These are phyloP conservation scores for Graphilbum fragrans DNA, from an alignment of 2,329 filamentous ascomycete genomes.

Conservation along the genomic window DNA sequence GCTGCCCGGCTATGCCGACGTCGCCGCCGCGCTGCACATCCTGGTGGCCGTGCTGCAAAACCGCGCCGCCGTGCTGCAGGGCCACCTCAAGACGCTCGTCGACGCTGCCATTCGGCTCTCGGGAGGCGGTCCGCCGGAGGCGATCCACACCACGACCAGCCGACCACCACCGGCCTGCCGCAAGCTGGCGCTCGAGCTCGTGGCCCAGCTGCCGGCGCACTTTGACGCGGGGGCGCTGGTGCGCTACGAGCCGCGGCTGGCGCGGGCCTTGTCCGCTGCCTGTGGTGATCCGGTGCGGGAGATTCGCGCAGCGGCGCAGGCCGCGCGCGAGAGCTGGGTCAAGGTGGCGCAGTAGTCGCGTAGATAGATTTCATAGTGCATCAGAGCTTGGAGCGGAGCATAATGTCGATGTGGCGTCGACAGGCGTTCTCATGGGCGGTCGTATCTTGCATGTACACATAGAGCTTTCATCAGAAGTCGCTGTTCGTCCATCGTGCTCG, in stretches of 20 bases:
- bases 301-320: slow-evolving; percentile 35
- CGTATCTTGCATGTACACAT: too few relatives aligned
- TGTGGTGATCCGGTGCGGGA: slow-evolving; percentile 42
- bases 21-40: slow-evolving; percentile 33
- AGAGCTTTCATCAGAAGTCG: too few relatives aligned
- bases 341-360: slow-evolving; percentile 12
- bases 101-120: slow-evolving; percentile 28
- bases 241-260: slow-evolving; percentile 28
- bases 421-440: too few relatives aligned
- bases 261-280: slow-evolving; percentile 33
- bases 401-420: too few relatives aligned
- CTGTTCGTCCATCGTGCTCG: too few relatives aligned
- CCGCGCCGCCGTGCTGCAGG: slow-evolving; percentile 30
- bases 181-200: slow-evolving; percentile 33
- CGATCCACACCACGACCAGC: background rate
- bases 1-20: slow-evolving; percentile 28
- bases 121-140: slow-evolving; percentile 6
- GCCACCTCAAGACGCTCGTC: slow-evolving; percentile 37
- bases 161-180: slow-evolving; percentile 21
- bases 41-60: slow-evolving; percentile 34
- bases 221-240: slow-evolving; percentile 36
- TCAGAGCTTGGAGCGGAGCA: background rate
- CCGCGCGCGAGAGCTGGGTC: slow-evolving; percentile 36
- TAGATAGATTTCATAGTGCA: background rate
- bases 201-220: slow-evolving; percentile 32